Base-by-base conservation (phyloP, 2,329 filamentous ascomycete species). In the Fusarium buharicum region DNA sequence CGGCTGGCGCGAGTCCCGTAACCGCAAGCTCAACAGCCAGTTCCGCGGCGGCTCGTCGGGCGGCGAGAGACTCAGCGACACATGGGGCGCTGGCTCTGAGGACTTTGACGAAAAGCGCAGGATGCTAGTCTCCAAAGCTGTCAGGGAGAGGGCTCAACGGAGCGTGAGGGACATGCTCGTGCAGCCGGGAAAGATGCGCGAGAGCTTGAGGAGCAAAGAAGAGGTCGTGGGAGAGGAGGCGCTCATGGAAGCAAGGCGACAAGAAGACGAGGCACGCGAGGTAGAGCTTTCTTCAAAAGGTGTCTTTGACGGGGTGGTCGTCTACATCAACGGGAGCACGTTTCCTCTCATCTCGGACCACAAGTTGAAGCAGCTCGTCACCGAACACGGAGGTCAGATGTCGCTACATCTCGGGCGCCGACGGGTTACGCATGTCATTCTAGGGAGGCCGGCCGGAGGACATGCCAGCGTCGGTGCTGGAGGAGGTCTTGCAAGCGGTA, bases 271-370 rank as follows among this genome's bases (percentile, higher is more conserved):
- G 27, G 77, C 77, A 53, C 84, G 79, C 75, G 77, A 62, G 48
- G 54, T 67, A 40, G 59, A 73, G 43, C 61, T 56, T 56, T 61
- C 30, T 6, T 39, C 59, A 6, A 73, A 68, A 64, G 71, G 79
- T 41, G 84, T 96, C 49, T 93, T 97, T 73, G 77, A 84, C 39
- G 86, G 87, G 14, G 82, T 93, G 18, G 88, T 86, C 47, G 84
- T 97, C 68, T 95, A 94, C 77, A 84, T 97, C 75, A 97, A 97
- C 75, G 93, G 93, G 59, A 93, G 90, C 66, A 96, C 92, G 3
- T 84, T 88, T 57, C 93, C 93, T 1, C 76, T 86, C 20, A 84
- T 97, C 60, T 96, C 91, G 13, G 93, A 97, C 75, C 91, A 96
- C 78, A 90, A 86, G 73, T 84, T 97, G 54, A 96, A 95, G 79